A percentile compares a stretch with the other conserved stretches of the same genome.
Conservation (phyloP, 371 early-diverging fungal genomes). For the Racocetra persica region DNA sequence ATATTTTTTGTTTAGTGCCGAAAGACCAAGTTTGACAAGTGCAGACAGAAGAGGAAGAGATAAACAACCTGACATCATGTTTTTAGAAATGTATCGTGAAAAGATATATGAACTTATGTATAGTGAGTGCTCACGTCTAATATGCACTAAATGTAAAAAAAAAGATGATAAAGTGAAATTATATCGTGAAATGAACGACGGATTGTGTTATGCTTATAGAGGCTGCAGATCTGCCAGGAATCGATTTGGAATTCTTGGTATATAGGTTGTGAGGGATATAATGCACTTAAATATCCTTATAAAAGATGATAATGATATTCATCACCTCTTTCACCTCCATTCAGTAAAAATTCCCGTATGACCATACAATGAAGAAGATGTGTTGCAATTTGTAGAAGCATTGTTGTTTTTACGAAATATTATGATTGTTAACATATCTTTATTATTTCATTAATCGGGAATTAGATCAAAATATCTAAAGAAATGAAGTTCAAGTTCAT, state of each 20-base stretch:
- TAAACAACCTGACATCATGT: constrained; percentile 27
- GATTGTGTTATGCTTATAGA: neutral
- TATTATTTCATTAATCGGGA: constrained; percentile 4
- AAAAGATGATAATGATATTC: constrained; percentile 11
- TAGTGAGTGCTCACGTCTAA: too few relatives aligned
- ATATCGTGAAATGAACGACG: neutral
- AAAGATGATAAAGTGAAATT: constrained; percentile 22
- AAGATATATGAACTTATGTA: too few relatives aligned
- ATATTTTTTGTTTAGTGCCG: neutral
- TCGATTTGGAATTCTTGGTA: constrained; percentile 26
- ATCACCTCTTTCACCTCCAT: constrained; percentile 20
- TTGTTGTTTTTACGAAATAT: constrained; percentile 34
- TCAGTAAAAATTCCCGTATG: constrained; percentile 33
- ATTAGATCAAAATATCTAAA: constrained; percentile 13
- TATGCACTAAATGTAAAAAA: constrained; percentile 20
- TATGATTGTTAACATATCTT: constrained; percentile 14
- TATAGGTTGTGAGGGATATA: constrained; percentile 29
- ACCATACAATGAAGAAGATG: constrained; percentile 7
- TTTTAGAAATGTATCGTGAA: neutral
- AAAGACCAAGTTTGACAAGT: constrained; percentile 32
- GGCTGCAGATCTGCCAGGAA: neutral
- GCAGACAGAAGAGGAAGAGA: neutral
- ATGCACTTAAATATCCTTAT: constrained; percentile 32
- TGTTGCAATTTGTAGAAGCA: constrained; percentile 21
- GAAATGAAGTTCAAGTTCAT: constrained; percentile 14